phyloP scores from a whole-genome alignment of 202 grass and related monocot genomes.

The Carex arenaria region DNA sequence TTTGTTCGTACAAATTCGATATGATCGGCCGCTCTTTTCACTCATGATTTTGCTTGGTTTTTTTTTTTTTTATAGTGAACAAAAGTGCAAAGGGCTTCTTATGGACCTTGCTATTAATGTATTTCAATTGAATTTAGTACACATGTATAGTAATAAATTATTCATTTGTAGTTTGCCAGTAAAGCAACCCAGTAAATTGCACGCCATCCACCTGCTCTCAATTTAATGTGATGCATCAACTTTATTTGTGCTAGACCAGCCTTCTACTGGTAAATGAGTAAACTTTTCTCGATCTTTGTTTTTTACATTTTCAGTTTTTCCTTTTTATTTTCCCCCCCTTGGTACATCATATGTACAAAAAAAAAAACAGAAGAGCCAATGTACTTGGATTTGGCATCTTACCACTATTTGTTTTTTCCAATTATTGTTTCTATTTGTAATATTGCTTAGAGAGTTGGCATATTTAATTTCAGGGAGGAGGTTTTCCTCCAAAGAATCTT shows the following conservation, averaged over 20 bases:
- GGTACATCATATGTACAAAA: neutral
- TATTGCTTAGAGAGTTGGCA: neutral
- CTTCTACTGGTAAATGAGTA: neutral
- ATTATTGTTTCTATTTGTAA: neutral
- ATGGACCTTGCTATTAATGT: neutral
- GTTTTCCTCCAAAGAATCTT: constrained; percentile 89
- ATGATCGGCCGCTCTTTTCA: neutral
- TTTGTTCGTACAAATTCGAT: neutral
- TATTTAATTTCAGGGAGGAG: constrained; percentile 43
- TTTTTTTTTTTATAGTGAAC: neutral
- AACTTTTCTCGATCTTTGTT: neutral
- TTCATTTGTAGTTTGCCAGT: neutral
- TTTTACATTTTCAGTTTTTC: neutral
- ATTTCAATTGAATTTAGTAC: neutral
- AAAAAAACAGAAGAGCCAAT: neutral
- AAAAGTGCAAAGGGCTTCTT: neutral
- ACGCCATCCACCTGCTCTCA: neutral
- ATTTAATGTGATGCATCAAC: neutral
- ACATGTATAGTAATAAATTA: neutral
- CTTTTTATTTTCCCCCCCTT: neutral
- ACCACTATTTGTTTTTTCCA: neutral
- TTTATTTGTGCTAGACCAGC: neutral
- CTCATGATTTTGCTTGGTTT: neutral
- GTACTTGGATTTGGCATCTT: constrained; percentile 13
- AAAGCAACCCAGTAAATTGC: neutral